phyloP scores from a whole-genome alignment of 208 protist species.

The Leishmania aethiopica region DNA sequence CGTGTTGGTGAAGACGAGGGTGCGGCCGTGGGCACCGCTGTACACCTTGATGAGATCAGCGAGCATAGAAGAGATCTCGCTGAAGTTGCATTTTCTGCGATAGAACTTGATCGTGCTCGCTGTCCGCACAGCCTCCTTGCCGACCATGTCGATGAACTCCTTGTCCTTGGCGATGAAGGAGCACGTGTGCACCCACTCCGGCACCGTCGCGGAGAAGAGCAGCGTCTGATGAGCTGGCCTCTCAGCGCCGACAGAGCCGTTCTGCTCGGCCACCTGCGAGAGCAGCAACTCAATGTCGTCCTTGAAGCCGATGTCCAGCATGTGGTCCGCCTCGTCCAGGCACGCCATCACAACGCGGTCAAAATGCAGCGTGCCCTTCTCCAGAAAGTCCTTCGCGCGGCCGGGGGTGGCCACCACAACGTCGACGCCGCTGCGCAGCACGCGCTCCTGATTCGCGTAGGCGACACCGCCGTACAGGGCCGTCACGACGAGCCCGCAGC shows the following conservation, averaged over 20 bases:
- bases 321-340: slow-evolving; percentile 99
- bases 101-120: slow-evolving; percentile 89
- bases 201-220: slow-evolving; percentile 94
- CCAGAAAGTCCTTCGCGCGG: slow-evolving; percentile 98
- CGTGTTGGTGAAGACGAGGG: slow-evolving; percentile 94
- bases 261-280: slow-evolving; percentile 86
- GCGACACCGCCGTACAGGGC: slow-evolving; percentile 95
- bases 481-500: slow-evolving; percentile 93
- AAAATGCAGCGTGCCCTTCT: slow-evolving; percentile 95
- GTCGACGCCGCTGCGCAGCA: slow-evolving; percentile 96
- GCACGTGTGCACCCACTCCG: slow-evolving; percentile 90
- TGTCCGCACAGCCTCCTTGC: slow-evolving; percentile 94
- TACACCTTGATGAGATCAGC: slow-evolving; percentile 92
- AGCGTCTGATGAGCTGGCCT: slow-evolving; percentile 88
- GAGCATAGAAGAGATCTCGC: slow-evolving; percentile 90
- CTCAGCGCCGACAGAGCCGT: slow-evolving; percentile 86
- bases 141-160: slow-evolving; percentile 95
- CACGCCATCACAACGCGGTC: slow-evolving; percentile 92
- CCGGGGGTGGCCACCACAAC: slow-evolving; percentile 99
- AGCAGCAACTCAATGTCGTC: slow-evolving; percentile 97
- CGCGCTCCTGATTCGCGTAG: slow-evolving; percentile 92
- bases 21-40: slow-evolving; percentile 81
- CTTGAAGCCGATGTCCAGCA: slow-evolving; percentile 98
- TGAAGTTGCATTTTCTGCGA: slow-evolving; percentile 91
- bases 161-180: slow-evolving; percentile 84